These are phyloP conservation scores for Isoetes engelmannii DNA, from an alignment of 83 land plant species.

Conservation along the genomic window DNA sequence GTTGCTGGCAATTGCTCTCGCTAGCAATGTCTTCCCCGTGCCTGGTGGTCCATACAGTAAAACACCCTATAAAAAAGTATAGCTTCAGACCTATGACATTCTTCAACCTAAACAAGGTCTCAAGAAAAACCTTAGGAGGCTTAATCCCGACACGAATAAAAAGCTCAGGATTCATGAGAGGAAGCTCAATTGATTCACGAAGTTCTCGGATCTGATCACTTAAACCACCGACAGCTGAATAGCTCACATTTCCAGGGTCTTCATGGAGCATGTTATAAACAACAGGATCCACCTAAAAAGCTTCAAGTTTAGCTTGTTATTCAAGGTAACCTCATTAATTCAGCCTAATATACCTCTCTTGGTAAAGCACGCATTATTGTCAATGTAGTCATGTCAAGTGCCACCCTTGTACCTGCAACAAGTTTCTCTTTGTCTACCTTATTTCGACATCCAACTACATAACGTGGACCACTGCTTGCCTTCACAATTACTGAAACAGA, in stretches of 20 bases:
- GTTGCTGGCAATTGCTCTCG: constrained; percentile 95
- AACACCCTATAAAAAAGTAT: constrained; percentile 54
- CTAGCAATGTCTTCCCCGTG: constrained; percentile 83
- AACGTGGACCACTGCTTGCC: constrained; percentile 97
- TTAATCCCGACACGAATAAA: constrained; percentile 89
- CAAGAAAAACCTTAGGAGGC: constrained; percentile 71
- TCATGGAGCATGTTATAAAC: constrained; percentile 97
- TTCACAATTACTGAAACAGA: constrained; percentile 75
- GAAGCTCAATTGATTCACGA: constrained; percentile 92
- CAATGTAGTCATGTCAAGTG: constrained; percentile 96
- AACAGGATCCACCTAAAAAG: constrained; percentile 84
- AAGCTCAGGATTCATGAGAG: constrained; percentile 96
- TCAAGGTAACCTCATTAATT: too few relatives aligned
- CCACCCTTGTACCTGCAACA: constrained; percentile 88
- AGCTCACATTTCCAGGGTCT: constrained; percentile 95
- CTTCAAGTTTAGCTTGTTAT: background rate
- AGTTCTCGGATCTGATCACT: constrained; percentile 90
- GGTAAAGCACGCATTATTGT: constrained; percentile 98
- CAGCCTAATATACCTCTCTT: constrained; percentile 51
- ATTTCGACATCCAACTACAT: constrained; percentile 94
- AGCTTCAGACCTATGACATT: background rate
- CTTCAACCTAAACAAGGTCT: too few relatives aligned
- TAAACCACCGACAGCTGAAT: constrained; percentile 93
- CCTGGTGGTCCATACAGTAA: constrained; percentile 94
- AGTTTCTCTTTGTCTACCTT: constrained; percentile 94